phyloP scores from a whole-genome alignment of 1,284 basidiomycete species.

The Malassezia dermatis region DNA sequence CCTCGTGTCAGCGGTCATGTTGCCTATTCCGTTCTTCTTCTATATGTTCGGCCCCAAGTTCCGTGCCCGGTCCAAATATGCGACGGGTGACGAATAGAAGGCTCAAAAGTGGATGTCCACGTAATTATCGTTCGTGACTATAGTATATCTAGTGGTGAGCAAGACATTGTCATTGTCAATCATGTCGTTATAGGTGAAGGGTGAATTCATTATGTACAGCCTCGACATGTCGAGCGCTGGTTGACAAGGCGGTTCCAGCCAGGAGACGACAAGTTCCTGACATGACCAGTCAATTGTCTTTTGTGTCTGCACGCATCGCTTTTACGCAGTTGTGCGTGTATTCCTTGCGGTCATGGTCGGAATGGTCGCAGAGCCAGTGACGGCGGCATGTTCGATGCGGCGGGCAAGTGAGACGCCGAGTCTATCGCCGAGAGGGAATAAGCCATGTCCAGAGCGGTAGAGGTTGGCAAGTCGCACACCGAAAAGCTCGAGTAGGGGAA shows the following conservation, averaged over 20 bases:
- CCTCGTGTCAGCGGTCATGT: conserved; percentile 58
- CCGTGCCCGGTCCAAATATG: neutral
- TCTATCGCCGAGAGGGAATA: neutral
- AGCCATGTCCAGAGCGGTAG: neutral
- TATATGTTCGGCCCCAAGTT: conserved; percentile 48
- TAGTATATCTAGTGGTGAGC: no score
- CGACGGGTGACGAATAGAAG: neutral
- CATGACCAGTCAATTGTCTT: no score
- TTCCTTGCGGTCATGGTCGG: neutral
- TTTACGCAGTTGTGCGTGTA: neutral
- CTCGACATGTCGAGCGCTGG: no score
- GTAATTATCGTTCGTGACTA: no score
- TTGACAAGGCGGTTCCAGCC: no score
- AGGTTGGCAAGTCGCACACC: neutral
- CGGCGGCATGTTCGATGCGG: neutral
- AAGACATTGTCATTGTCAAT: neutral
- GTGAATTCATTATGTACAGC: neutral
- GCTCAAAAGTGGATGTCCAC: no score
- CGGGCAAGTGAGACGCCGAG: neutral
- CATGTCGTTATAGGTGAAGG: neutral
- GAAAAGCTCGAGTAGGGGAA: neutral
- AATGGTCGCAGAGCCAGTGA: neutral
- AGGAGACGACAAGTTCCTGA: no score
- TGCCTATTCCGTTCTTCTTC: conserved; percentile 57
- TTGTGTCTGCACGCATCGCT: neutral